Evolutionary conservation across 495 filamentous ascomycete species (phyloP).

Genomic region (Ramalina peruviana): DNA sequence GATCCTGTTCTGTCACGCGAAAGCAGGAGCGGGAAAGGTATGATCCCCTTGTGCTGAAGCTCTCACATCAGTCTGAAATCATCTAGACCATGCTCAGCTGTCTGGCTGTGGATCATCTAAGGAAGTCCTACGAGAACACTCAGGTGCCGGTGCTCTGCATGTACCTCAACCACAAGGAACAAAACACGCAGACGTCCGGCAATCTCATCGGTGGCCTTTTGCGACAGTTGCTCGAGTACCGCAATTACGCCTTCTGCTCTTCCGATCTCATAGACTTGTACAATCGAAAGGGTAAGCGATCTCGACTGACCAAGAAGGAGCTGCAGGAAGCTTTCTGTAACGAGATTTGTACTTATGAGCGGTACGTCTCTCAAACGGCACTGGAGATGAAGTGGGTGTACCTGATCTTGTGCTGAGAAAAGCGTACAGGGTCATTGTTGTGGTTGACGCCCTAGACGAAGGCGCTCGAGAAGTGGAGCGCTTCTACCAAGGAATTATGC

Average conservation of each 20-base stretch:
- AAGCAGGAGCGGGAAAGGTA: conserved; percentile 15
- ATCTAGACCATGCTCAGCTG: conserved; percentile 13
- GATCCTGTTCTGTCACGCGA: conserved; percentile 13
- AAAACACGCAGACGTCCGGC: conserved; percentile 7
- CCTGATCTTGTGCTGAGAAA: neutral
- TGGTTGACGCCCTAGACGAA: conserved; percentile 10
- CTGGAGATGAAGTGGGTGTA: too few species aligned
- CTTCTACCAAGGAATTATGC: neutral
- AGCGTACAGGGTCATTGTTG: conserved; percentile 6
- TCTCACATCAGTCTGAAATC: neutral
- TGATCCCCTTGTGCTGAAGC: neutral
- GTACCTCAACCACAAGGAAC: conserved; percentile 17
- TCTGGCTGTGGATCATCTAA: conserved; percentile 12
- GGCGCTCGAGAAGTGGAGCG: neutral
- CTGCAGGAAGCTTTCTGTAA: conserved; percentile 5
- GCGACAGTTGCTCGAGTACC: conserved; percentile 17
- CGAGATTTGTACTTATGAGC: conserved; percentile 3
- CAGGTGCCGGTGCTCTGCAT: conserved; percentile 16
- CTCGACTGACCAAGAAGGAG: neutral
- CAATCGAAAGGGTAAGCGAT: conserved; percentile 6
- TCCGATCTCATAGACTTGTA: conserved; percentile 5
- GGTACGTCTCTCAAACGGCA: neutral
- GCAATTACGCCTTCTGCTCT: conserved; percentile 2
- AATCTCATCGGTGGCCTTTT: conserved; percentile 18
- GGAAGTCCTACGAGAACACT: neutral